Base-by-base conservation (phyloP, 345 rosid genomes). In the Murraya paniculata region DNA sequence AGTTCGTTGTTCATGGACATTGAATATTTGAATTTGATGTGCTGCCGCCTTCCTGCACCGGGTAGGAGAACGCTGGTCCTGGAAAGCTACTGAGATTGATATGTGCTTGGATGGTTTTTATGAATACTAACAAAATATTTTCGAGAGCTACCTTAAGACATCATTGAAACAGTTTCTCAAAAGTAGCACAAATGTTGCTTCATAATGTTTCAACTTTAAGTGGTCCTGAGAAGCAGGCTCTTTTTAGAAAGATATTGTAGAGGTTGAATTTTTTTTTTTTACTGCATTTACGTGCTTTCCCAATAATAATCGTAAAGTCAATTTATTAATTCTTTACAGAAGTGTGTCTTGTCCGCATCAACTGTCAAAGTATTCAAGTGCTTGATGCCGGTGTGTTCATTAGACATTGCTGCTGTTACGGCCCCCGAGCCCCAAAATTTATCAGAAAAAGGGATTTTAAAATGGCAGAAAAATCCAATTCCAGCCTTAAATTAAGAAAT, bases 171-270 rank as follows among this genome's bases (percentile, higher is more conserved):
- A 35, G 24, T 24, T 57, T 36, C n/a, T 72, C 53, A 33, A 6
- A 10, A n/a, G 33, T 53, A 18, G 28, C 55, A 14, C 41, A 53
- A 65, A 7, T 1, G 72, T 36, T 39, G 39, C 68, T 65, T 33
- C 27, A 65, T 35, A 3, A 45, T 11, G 0, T 28, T 10, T 72
- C 7, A n/a, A 72, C 27, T 35, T 35, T 72, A 36, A 18, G 14
- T 61, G 57, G 68, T 28, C 77, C 58, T 61, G 1, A 60, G 56
- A 39, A 74, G 25, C 35, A 60, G 45, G 57, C 28, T 74, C 38
- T 61, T 74, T 74, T 61, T 19, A 19, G 18, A 61, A 60, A 41
- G 61, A 57, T 61, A 60, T 74, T 61, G 39, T 9, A 25, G 77
- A 45, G 11, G 50, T 60, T 48, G 41, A 61, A n/a, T 27, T 60